phyloP scores from a whole-genome alignment of 78 protist species.

The Monosiga brevicollis region DNA sequence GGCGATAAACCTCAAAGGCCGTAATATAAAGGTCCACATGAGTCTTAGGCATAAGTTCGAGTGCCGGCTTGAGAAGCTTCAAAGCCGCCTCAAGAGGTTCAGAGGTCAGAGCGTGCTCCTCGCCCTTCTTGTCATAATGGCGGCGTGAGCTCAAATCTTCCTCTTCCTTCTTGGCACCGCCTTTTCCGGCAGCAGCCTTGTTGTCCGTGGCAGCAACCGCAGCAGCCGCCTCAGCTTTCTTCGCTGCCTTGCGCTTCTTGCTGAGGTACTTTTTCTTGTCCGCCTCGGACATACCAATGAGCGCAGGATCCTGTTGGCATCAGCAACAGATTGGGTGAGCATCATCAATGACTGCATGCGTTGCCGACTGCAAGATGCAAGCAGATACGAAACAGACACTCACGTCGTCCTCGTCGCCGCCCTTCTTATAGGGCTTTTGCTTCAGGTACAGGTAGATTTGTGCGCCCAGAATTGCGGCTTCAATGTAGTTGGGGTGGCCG shows the following conservation, averaged over 20 bases:
- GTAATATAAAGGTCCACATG: too few species aligned
- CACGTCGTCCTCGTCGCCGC: too few species aligned
- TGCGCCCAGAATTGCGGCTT: background rate
- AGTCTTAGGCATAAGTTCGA: too few species aligned
- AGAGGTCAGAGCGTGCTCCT: background rate
- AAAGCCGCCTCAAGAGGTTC: background rate
- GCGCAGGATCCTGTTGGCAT: background rate
- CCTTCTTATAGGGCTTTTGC: background rate
- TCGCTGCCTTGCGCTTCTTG: conserved; percentile 14
- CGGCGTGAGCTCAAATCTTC: too few species aligned
- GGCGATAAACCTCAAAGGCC: too few species aligned
- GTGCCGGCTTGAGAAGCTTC: background rate
- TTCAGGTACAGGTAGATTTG: background rate
- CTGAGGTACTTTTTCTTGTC: conserved; percentile 25
- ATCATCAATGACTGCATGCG: background rate
- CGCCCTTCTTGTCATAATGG: background rate
- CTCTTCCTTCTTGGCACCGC: conserved; percentile 1
- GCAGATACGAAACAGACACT: background rate
- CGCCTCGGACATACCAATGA: background rate
- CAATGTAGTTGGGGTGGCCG: background rate
- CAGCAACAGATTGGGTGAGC: too few species aligned
- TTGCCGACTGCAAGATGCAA: background rate
- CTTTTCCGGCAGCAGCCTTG: background rate
- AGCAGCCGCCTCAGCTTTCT: conserved; percentile 1
- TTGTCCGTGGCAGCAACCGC: background rate